These are phyloP conservation scores for Geotrichum bryndzae DNA, from an alignment of 1,139 yeast species.

Conservation along the genomic window DNA sequence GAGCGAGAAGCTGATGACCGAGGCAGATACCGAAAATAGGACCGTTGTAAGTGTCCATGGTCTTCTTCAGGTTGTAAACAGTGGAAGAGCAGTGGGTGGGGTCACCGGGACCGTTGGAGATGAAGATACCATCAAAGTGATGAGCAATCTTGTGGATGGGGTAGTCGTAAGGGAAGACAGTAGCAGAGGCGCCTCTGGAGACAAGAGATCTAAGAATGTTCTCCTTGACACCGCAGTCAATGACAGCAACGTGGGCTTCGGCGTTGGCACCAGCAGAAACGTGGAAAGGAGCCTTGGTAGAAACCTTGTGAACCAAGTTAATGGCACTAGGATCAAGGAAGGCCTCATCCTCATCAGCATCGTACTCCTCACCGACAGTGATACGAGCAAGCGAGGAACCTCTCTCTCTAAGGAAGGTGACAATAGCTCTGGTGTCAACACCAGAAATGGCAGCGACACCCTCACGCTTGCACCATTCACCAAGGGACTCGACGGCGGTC, in stretches of 20 bases:
- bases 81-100: constrained; percentile 90
- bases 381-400: constrained; percentile 91
- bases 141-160: constrained; percentile 87
- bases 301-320: constrained; percentile 86
- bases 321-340: constrained; percentile 88
- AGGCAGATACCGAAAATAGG: constrained; percentile 96
- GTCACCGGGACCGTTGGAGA: constrained; percentile 98
- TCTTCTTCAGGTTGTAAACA: constrained; percentile 62
- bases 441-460: constrained; percentile 97
- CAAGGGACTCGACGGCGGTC: constrained; percentile 96
- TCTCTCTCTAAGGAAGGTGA: constrained; percentile 85
- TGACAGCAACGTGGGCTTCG: constrained; percentile 74
- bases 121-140: constrained; percentile 89
- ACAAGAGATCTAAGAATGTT: constrained; percentile 90
- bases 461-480: constrained; percentile 93
- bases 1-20: constrained; percentile 92
- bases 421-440: constrained; percentile 93
- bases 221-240: constrained; percentile 98
- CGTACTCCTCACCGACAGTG: constrained; percentile 83
- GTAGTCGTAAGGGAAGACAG: constrained; percentile 93
- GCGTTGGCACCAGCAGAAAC: constrained; percentile 53
- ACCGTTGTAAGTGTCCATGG: constrained; percentile 63
- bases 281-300: constrained; percentile 93
- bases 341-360: constrained; percentile 87
- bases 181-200: constrained; percentile 89